Base-by-base conservation (phyloP, 164 flowering plant species). In the Taxillus chinensis region DNA sequence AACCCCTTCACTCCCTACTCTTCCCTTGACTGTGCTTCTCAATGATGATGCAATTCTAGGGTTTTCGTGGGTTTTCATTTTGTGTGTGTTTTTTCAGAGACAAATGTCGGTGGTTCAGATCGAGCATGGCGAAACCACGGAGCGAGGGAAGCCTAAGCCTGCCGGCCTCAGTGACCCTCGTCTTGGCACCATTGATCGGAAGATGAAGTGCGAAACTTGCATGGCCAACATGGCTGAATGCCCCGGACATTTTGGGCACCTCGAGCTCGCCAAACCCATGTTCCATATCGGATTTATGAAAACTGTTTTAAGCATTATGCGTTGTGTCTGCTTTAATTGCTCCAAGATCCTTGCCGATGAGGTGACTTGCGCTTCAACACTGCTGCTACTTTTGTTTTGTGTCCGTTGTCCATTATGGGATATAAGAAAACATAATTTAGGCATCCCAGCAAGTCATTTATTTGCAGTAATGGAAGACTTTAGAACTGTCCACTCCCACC, bases 241-340 rank as follows among this genome's bases (percentile, higher is more conserved):
- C 39, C 95, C 99, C 0, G 99, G 99, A 1, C 99, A 95, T 62
- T 95, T 95, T 65, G 99, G 99, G 4, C 97, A 95, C 68, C 82
- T 95, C 4, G 99, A 95, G 80, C 87, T 95, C 3, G 99, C 99
- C 13, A 95, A 95, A 56, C 99, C 99, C 1, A 91, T 93, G 99
- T 93, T 79, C 54, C 99, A 93, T 62, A 87, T 93, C 3, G 99
- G 99, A 2, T 95, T 91, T 57, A 45, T 95, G 80, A 95, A 95
- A 80, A 86, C 91, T 13, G 97, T 91, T 38, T 85, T 91, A 10
- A 75, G 83, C 52, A 83, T 95, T 12, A 80, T 91, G 85, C 87
- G 97, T 9, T 86, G 87, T 38, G 96, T 95, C 41, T 95, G 99
- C 85, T 91, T 91, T 81, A 95, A 89, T 72, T 95, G 99, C 81